Base-by-base conservation (phyloP, 768 basidiomycete genomes). In the Trametes cubensis region DNA sequence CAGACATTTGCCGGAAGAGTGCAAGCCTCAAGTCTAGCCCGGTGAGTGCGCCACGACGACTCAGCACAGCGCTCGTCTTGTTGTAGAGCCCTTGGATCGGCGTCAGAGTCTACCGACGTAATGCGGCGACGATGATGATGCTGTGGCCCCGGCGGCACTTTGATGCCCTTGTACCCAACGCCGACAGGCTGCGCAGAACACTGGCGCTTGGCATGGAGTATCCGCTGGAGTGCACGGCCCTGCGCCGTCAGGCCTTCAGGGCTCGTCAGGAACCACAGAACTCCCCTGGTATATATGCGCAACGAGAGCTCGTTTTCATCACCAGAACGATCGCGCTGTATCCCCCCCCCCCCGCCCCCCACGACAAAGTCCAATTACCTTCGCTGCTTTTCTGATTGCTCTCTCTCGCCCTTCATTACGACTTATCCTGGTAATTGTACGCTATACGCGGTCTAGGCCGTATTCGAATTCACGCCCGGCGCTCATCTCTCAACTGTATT, bases 51-150 rank as follows among this genome's bases (percentile, higher is more conserved):
- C 38, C 51, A 53, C 51, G n/a, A 53, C 11, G 51, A n/a, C n/a
- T n/a, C n/a, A 38, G 38, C 51, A 39, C 54, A 44, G 54, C 30
- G 41, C 41, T 42, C 39, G 17, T 11, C 23, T 20, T 45, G 14
- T 11, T 25, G 53, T 44, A n/a, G n/a, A n/a, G n/a, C n/a, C n/a
- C n/a, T n/a, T n/a, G n/a, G 42, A 59, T 59, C 49, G n/a, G 58
- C 39, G 6, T 54, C 51, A 52, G 59, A 60, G 59, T 55, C 25
- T 30, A 52, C 51, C 59, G 59, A 60, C 59, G 59, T 60, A 54
- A 54, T 54, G 21, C 11, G 39, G 23, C 38, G 52, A 41, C 21
- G 41, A 15, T 41, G 11, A 48, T 47, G 52, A 55, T 47, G 52
- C 34, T 60, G 55, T 21, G 21, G 51, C 50, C 23, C 30, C 25